Percentiles rank a stretch among this genome's conserved stretches.
Conservation (phyloP, 1,284 basidiomycete species). For the Macrocybe sp. region DNA sequence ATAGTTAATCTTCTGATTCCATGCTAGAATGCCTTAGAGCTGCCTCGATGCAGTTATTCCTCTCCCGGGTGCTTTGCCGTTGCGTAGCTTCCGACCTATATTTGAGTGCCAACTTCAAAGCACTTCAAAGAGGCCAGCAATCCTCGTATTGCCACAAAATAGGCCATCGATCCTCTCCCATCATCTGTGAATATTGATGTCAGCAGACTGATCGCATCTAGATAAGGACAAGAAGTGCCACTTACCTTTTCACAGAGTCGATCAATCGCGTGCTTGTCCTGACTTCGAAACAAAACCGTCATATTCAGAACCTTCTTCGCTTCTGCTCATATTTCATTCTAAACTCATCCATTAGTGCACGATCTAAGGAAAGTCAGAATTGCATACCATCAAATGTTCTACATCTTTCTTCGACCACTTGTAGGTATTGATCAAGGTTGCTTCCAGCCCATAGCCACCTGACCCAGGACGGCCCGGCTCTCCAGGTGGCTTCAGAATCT, state of each 20-base stretch:
- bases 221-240: too few relatives aligned
- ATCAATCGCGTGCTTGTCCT: slow-evolving; percentile 1
- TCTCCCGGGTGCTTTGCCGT: too few relatives aligned
- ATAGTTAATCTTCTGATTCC: too few relatives aligned
- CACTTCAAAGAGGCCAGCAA: too few relatives aligned
- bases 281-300: slow-evolving; percentile 2
- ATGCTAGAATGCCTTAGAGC: too few relatives aligned
- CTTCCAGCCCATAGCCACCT: slow-evolving; percentile 3
- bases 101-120: too few relatives aligned
- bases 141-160: neutral
- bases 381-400: slow-evolving; percentile 3
- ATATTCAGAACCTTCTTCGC: slow-evolving; percentile 1
- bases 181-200: too few relatives aligned
- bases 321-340: slow-evolving; percentile 1
- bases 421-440: neutral
- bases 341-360: neutral
- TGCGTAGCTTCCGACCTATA: too few relatives aligned
- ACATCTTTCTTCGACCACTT: slow-evolving; percentile 2
- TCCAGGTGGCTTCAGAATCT: slow-evolving; percentile 6
- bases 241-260: slow-evolving; percentile 5
- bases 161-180: too few relatives aligned
- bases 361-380: neutral
- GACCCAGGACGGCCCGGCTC: slow-evolving; percentile 4
- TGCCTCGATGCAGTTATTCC: too few relatives aligned
- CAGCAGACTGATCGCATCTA: too few relatives aligned